phyloP scores from a whole-genome alignment of 1,284 basidiomycete species.

The Agroathelia rolfsii region DNA sequence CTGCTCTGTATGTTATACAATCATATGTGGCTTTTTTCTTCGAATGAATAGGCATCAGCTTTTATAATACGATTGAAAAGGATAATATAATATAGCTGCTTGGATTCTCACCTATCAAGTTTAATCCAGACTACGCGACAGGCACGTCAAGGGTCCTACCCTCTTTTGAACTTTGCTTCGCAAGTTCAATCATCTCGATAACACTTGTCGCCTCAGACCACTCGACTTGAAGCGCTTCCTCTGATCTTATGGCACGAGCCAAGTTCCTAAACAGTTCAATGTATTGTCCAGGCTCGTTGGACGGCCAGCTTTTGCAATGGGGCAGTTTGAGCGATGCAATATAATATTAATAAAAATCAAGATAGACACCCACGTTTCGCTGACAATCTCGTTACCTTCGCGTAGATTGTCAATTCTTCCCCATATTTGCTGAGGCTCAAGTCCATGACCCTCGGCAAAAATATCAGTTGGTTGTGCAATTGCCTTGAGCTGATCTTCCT shows the following conservation, averaged over 20 bases:
- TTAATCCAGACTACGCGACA: too few relatives aligned
- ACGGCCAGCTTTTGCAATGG: slow-evolving; percentile 45
- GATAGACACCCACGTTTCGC: slow-evolving; percentile 33
- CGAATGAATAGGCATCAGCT: too few relatives aligned
- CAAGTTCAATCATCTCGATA: slow-evolving; percentile 68
- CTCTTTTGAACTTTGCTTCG: slow-evolving; percentile 52
- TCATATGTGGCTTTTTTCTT: too few relatives aligned
- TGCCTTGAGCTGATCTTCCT: slow-evolving; percentile 61
- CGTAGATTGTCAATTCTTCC: slow-evolving; percentile 49
- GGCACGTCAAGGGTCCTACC: slow-evolving; percentile 37
- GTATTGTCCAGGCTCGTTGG: slow-evolving; percentile 49
- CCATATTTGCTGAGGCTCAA: slow-evolving; percentile 51
- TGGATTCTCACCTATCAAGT: not conserved
- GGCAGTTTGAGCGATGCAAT: slow-evolving; percentile 10
- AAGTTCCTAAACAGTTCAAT: slow-evolving; percentile 56
- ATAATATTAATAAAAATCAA: not conserved
- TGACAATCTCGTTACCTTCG: slow-evolving; percentile 34
- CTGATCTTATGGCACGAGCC: slow-evolving; percentile 47
- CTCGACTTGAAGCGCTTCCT: slow-evolving; percentile 46
- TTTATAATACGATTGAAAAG: too few relatives aligned
- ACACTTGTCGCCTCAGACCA: slow-evolving; percentile 62
- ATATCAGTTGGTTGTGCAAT: slow-evolving; percentile 41
- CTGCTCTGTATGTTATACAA: too few relatives aligned
- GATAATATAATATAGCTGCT: not conserved
- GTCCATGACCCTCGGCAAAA: slow-evolving; percentile 36